A percentile compares a stretch with the other conserved stretches of the same genome.
These are phyloP conservation scores for Striga asiatica DNA, from an alignment of 257 asterid genomes.

Conservation along the genomic window DNA sequence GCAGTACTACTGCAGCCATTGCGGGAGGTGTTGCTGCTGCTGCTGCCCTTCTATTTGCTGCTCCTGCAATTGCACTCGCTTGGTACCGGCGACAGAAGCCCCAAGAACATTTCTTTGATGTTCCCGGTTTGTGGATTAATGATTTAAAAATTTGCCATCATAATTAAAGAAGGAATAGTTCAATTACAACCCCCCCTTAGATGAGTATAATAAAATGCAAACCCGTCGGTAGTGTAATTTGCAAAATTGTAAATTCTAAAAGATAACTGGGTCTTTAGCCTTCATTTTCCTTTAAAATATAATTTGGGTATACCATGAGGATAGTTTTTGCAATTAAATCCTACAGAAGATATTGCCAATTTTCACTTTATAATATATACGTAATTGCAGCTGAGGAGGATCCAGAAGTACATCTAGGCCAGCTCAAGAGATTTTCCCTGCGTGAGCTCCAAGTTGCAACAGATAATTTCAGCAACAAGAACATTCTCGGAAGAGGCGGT, in stretches of 20 bases:
- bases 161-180: no score
- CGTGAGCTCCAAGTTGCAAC: slow-evolving; percentile 83
- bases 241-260: neutral
- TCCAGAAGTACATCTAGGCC: slow-evolving; percentile 90
- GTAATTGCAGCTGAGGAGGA: slow-evolving; percentile 77
- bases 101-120: slow-evolving; percentile 82
- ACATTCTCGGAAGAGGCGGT: slow-evolving; percentile 84
- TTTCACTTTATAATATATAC: neutral
- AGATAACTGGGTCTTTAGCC: neutral
- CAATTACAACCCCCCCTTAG: no score
- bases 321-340: neutral
- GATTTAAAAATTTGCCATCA: slow-evolving; percentile 1
- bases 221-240: no score
- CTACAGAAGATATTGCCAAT: neutral
- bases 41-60: slow-evolving; percentile 86
- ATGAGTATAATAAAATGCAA: no score
- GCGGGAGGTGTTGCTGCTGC: slow-evolving; percentile 93
- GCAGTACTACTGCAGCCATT: slow-evolving; percentile 71
- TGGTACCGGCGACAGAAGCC: slow-evolving; percentile 66
- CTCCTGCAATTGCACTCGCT: slow-evolving; percentile 68
- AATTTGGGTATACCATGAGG: neutral
- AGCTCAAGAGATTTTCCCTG: slow-evolving; percentile 72
- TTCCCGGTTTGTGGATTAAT: slow-evolving; percentile 59
- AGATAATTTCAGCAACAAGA: slow-evolving; percentile 56
- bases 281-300: no score